Base-by-base conservation (phyloP, 805 yeast species). In the Starmerella lactis-condensi region DNA sequence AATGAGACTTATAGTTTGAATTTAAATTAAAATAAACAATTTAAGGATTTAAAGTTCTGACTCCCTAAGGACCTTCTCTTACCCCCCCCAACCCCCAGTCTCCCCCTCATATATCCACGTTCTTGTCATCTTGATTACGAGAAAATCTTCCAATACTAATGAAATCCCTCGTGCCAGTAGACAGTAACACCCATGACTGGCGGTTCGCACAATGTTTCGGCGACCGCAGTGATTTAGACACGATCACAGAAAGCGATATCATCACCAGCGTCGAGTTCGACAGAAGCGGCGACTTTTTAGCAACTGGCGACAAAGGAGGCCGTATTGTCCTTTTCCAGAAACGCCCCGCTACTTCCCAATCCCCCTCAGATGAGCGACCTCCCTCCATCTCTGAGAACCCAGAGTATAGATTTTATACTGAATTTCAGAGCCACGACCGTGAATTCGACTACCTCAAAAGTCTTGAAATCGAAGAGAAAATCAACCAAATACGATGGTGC, bases 231-330 rank as follows among this genome's bases (percentile, higher is more conserved):
- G 99, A 89, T 53, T 75, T 83, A 35, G 96, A 85, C 43, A 76
- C 72, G 48, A 79, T 83, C 48, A 82, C 94, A 3, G 96, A 83
- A 40, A 94, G 95, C 4, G 99, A 89, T 54, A 83, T 89, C 50
- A 89, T 89, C 39, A 77, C 94, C 13, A 79, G 98, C 2, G 95
- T 89, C 24, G 96, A 89, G 57, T 89, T 89, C 48, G 94, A 89
- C 53, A 77, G 74, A 50, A 69, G 89, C 6, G 99, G 99, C 30
- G 82, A 89, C 51, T 89, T 75, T 50, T 60, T 89, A 35, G 99
- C 98, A 37, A 89, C 98, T 1, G 99, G 99, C 39, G 99, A 89
- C 58, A 73, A 83, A 50, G 99, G 99, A 33, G 99, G 99, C 18
- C 68, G 99, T 41, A 95, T 89, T 25, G 99, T 89, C 11, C 57